These are phyloP conservation scores for Fusarium austroafricanum DNA, from an alignment of 2,329 filamentous ascomycete species.

Conservation along the genomic window DNA sequence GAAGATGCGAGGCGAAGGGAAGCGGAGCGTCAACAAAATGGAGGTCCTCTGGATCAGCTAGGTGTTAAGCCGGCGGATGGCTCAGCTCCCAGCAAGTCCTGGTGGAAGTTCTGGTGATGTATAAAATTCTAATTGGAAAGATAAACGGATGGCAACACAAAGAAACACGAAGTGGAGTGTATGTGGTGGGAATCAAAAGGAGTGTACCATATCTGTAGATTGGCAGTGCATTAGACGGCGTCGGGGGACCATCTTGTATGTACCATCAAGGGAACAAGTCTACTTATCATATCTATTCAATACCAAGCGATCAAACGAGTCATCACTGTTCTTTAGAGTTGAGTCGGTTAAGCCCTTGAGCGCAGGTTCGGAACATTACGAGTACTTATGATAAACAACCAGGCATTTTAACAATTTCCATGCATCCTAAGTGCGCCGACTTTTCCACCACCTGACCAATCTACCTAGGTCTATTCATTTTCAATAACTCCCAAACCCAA, in stretches of 20 bases:
- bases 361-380: neutral
- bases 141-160: conserved; percentile 16
- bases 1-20: conserved; percentile 62
- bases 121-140: conserved; percentile 36
- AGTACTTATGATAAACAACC: conserved; percentile 23
- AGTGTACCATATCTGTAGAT: conserved; percentile 60
- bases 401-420: conserved; percentile 43
- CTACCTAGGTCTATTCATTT: conserved; percentile 37
- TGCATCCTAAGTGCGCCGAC: conserved; percentile 45
- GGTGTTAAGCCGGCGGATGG: conserved; percentile 52
- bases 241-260: conserved; percentile 53
- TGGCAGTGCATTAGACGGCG: conserved; percentile 60
- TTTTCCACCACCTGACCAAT: conserved; percentile 38
- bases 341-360: neutral
- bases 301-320: conserved; percentile 43
- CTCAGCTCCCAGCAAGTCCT: conserved; percentile 60
- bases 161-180: conserved; percentile 32
- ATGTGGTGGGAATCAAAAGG: conserved; percentile 35
- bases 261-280: conserved; percentile 48
- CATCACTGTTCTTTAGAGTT: neutral
- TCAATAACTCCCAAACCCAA: conserved; percentile 42
- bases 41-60: conserved; percentile 63
- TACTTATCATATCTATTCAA: conserved; percentile 47
- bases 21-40: conserved; percentile 62
- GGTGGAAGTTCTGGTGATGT: conserved; percentile 59